Evolutionary conservation across 2,329 filamentous ascomycete genomes (phyloP), one percentile per base, ranked within the genome.

Genomic region (Rhytidhysteron rufulum): DNA sequence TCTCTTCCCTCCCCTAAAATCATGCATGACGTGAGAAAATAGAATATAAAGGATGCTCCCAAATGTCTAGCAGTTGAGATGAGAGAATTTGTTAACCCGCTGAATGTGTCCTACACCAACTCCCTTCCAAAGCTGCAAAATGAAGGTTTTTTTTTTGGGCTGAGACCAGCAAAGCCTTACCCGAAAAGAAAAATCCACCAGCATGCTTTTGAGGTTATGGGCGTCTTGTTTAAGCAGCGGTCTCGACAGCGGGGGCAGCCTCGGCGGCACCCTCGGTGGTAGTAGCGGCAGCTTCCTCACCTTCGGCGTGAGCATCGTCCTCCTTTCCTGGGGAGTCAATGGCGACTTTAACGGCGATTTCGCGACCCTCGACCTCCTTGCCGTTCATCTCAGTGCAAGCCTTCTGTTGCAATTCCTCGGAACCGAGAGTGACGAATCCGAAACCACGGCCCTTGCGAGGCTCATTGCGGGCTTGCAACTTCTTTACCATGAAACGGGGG

Each of bases 401-500:
- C 85, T 96, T 95, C 75, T 94, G 83, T 79, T 98, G 93, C 62
- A 91, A 73, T 72, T 95, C 90, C 78, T 98, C 91, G 15, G 88
- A 94, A 50, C 85, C 86, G 48, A 98, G 84, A 46, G 89, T 97
- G 50, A 98, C 93, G 69, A 98, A 98, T 54, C 93, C 93, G 68
- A 98, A 98, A 54, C 93, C 93, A 77, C 93, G 93, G 47, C 93
- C 93, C 85, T 98, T 98, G 77, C 93, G 93, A 60, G 91, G 84
- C 77, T 98, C 93, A 65, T 90, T 90, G 67, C 93, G 91, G 62
- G 91, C 90, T 75, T 95, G 90, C 49, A 98, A 88, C 82, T 98
- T 98, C 85, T 96, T 96, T 74, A 98, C 93, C 93, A 98, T 98
- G 79, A 97, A 98, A 62, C 91, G 90, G 57, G 93, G 93, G 56